These are phyloP conservation scores for Phytopythium montanum DNA, from an alignment of 352 stramenopile species.

Conservation along the genomic window DNA sequence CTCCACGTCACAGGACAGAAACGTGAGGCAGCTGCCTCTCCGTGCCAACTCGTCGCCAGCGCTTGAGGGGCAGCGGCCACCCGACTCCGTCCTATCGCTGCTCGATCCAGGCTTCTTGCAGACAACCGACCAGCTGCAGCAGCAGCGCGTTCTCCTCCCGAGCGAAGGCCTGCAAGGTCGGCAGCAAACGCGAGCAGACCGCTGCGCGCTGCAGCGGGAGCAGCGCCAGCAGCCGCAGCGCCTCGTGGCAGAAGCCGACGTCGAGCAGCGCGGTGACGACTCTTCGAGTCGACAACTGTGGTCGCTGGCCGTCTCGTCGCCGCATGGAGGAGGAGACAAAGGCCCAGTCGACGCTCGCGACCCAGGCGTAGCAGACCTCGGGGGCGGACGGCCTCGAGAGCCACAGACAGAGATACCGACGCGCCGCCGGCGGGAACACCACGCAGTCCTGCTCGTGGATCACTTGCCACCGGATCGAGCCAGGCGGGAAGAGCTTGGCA, in stretches of 20 bases:
- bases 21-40: too few species aligned
- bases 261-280: not conserved
- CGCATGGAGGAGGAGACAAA: not conserved
- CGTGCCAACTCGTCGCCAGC: too few species aligned
- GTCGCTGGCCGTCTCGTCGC: not conserved
- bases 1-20: too few species aligned
- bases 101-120: not conserved
- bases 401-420: not conserved
- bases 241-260: not conserved
- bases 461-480: not conserved
- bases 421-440: not conserved
- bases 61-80: too few species aligned
- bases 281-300: not conserved
- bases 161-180: not conserved
- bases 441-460: not conserved
- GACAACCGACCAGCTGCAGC: not conserved
- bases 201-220: not conserved
- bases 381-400: not conserved
- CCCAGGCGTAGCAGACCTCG: conserved; percentile 2
- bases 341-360: conserved; percentile 1
- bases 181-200: not conserved
- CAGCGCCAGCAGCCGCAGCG: conserved; percentile 1
- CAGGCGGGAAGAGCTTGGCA: not conserved
- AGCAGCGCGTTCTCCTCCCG: not conserved
- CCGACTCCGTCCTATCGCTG: too few species aligned